Evolutionary conservation across 148 eudicot genomes (phyloP), one percentile per base, ranked within the genome.

Genomic region (Vaccinium macrocarpon): DNA sequence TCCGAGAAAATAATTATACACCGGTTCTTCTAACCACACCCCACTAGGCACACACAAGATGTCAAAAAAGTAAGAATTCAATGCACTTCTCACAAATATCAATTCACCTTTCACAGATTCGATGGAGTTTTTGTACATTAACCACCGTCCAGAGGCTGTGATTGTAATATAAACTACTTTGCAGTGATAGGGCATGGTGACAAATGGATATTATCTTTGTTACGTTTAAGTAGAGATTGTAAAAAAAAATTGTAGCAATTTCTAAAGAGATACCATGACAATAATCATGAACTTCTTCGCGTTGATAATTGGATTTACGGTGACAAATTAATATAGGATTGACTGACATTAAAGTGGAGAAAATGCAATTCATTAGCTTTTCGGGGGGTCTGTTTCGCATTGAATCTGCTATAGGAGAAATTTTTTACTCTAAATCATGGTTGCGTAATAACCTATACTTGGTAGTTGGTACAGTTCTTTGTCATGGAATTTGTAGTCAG

Each of bases 331-430:
- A 15, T 71, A 15, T 71, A 35, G 5, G 38, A 19, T 71, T 32
- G 76, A 32, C 21, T 14, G 5, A 6, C 19, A 38, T 71, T 32
- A 35, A 71, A 71, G 8, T 71, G 49, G 49, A 15, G 76, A 27
- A 68, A 68, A 68, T 68, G 74, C 38, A 68, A 68, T 38, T 68
- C 70, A 62, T 62, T 62, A 21, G 27, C 70, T 68, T 29, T 68
- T 68, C 23, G 11, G 73, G 15, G 73, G 15, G 32, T 11, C 11
- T 68, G 73, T 68, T 68, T 68, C 27, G 73, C 73, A 68, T 68
- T 68, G 74, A 68, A 27, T 11, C 18, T 25, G 35, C 27, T 5
- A 29, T 68, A 29, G 1, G 18, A 68, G 35, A 13, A 68, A 68
- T 68, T 38, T 29, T 9, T 19, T 29, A 2, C 2, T 1, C 71